Evolutionary conservation across 2,329 filamentous ascomycete genomes (phyloP), one percentile per base, ranked within the genome.

Genomic region (Fusarium sp.): DNA sequence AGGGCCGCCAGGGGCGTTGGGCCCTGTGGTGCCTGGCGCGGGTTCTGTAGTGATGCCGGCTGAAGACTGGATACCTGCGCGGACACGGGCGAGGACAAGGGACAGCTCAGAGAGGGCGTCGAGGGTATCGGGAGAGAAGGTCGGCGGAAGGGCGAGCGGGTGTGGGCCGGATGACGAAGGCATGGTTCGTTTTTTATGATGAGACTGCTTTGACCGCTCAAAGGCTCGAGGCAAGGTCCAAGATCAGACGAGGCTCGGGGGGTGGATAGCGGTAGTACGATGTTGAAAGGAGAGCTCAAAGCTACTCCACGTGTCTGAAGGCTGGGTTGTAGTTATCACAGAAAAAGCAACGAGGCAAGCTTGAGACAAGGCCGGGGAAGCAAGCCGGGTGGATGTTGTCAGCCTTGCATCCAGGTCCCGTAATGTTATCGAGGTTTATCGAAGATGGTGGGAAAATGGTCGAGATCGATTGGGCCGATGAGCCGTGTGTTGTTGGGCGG

Each of bases 51-150:
- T 79, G 51, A 82, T 76, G 56, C 82, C 78, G 40, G 82, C 74
- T 11, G 80, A 79, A 47, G 82, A 78, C 76, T 83, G 73, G 73
- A 84, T 81, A 15, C 83, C 85, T 39, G 80, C 77, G 72, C 92
- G 89, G 16, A 98, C 88, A 53, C 93, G 92, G 71, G 90, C 86
- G 66, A 98, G 89, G 72, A 97, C 89, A 63, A 90, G 87, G 76
- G 94, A 91, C 57, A 98, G 89, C 76, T 94, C 90, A 28, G 94
- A 94, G 57, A 97, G 88, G 73, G 94, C 89, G 83, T 97, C 95
- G 82, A 98, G 94, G 52, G 90, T 90, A 80, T 95, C 91, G 30
- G 95, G 92, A 52, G 93, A 88, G 67, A 96, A 92, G 60, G 91
- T 89, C 3, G 88, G 82, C 34, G 91, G 87, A 62, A 88, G 82